Base-by-base conservation (phyloP, 768 basidiomycete species). In the Mycena galopus region DNA sequence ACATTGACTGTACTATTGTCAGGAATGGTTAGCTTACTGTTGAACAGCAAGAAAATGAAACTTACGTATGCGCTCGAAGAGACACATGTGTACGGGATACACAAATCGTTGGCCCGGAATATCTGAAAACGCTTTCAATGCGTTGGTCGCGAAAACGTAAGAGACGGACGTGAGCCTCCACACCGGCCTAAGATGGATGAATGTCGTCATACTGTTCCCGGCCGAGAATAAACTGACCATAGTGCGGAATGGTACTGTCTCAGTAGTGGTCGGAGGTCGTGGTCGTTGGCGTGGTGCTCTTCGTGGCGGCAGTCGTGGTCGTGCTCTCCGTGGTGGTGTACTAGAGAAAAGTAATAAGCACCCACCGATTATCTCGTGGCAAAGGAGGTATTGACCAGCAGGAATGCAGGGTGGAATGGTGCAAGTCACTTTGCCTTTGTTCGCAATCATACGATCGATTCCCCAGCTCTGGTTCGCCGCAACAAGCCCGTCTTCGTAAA, bases 311-410 rank as follows among this genome's bases (percentile, higher is more conserved):
- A 7, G 77, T 67, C 0, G 75, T 59, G 27, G 69, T 63, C 4
- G 77, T 29, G 53, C 57, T 73, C 3, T 64, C 67, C 7, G 77
- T 67, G 2, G 75, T 62, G 32, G 77, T 2, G 77, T 25, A 53
- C 58, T 53, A 23, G 35, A 58, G 21, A 66, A 12, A 51, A 72
- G n/a, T 23, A 62, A 27, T 21, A 33, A 29, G 4, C 4, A 70
- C 80, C 25, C 73, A 88, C 86, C 88, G 70, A 89, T 90, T 65
- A 89, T 77, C 74, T 89, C 89, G 50, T 83, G 83, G 14, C 88
- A 82, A 10, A 89, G 79, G 23, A 89, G 80, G 72, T 77, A 75
- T 47, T 77, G 73, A 16, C 67, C 71, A 19, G 77, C 65, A 51
- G 69, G 32, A 25, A 77, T 74, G 37, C 73, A 77, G 1, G 63